Evolutionary conservation across 2,329 filamentous ascomycete species (phyloP), one percentile per base, ranked within the genome.

Genomic region (Colletotrichum graminicola): DNA sequence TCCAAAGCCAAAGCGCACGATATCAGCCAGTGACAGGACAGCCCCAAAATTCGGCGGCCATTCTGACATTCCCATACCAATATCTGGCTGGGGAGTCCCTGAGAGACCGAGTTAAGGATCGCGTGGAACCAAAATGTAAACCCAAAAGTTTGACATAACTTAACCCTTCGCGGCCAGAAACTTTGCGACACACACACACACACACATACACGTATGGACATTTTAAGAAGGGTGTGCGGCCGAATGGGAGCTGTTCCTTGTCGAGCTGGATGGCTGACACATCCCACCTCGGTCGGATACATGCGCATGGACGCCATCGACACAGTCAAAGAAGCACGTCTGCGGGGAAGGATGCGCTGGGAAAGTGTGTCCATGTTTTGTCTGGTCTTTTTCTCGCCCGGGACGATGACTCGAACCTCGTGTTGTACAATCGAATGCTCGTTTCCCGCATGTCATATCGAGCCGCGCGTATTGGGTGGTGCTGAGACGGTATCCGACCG

Each of bases 231-330:
- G 36, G 45, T 29, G 64, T 43, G 64, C 21, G 34, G 29, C 16
- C 21, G 12, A 47, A 51, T 34, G n/a, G 5, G 12, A 56, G 32
- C 36, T n/a, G 39, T 41, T 62, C 67, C 67, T 2, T 71, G 63
- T 57, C 67, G 34, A 71, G 67, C 67, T 71, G 67, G 66, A 49
- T 18, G 18, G 7, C 49, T 71, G 63, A 62, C 67, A 62, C 56
- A 67, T 18, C 5, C 34, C 0, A 57, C 11, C 1, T 71, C 41
- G 8, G 67, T 67, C 41, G 67, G 26, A 5, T 2, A 26, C 2
- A 2, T n/a, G 23, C 56, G 62, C 43, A 62, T 56, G 47, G 62
- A 52, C 23, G 41, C 1, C 12, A 62, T 56, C 51, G 18, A 4
- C 47, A 45, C 47, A 21, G 11, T 12, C 1, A 7, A 6, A 16